phyloP scores from a whole-genome alignment of 768 basidiomycete species.

The Amanita exitialis region DNA sequence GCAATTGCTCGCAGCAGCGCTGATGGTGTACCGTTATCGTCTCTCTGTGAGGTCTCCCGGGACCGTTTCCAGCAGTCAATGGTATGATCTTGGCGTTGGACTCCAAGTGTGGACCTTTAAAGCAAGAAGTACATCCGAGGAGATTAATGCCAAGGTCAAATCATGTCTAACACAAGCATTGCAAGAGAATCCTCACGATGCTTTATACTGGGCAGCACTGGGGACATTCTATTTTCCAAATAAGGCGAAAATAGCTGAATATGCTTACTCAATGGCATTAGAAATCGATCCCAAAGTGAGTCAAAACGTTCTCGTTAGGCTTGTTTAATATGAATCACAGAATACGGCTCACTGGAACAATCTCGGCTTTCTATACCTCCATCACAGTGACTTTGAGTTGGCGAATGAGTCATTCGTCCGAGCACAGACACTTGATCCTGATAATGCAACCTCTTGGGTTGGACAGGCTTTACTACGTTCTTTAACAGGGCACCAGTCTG shows the following conservation, averaged over 20 bases:
- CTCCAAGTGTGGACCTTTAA: slow-evolving; percentile 33
- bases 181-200: slow-evolving; percentile 59
- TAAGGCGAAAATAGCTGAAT: slow-evolving; percentile 73
- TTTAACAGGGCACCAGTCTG: slow-evolving; percentile 41
- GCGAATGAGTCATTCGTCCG: slow-evolving; percentile 80
- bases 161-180: slow-evolving; percentile 62
- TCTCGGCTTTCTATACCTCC: slow-evolving; percentile 79
- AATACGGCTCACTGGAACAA: slow-evolving; percentile 76
- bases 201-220: slow-evolving; percentile 73
- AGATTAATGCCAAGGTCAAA: slow-evolving; percentile 30
- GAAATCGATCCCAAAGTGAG: slow-evolving; percentile 77
- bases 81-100: slow-evolving; percentile 65
- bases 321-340: slow-evolving; percentile 23
- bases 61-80: slow-evolving; percentile 42
- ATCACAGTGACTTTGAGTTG: slow-evolving; percentile 69
- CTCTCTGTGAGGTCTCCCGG: slow-evolving; percentile 47
- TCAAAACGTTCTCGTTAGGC: background rate
- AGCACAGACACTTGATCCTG: slow-evolving; percentile 89
- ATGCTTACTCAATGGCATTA: slow-evolving; percentile 83
- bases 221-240: slow-evolving; percentile 61
- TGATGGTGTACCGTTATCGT: slow-evolving; percentile 53
- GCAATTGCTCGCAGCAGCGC: slow-evolving; percentile 38
- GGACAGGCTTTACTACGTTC: slow-evolving; percentile 75
- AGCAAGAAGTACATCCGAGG: slow-evolving; percentile 18
- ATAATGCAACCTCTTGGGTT: slow-evolving; percentile 82